Base-by-base conservation (phyloP, 129 eudicot genomes). In the Smallanthus sonchifolius region DNA sequence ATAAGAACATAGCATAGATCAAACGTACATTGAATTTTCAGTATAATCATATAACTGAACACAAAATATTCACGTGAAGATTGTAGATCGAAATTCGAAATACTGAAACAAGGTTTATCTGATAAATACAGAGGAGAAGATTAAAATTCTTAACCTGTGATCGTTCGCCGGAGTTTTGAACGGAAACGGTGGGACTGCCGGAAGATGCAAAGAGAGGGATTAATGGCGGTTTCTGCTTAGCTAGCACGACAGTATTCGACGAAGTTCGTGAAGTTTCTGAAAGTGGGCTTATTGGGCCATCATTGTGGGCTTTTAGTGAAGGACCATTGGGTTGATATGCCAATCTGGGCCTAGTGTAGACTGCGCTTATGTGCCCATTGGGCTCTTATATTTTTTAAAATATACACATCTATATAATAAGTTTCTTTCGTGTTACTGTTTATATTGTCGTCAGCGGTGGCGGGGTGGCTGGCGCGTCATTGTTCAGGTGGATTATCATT, bases 191-290 rank as follows among this genome's bases (percentile, higher is more conserved):
- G 7, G 43, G 19, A n/a, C 42, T 64, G 64, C 79, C 65, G 79
- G 79, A 75, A 75, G 59, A 24, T 20, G 34, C 20, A 24, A 36
- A 51, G 8, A 36, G 69, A 69, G 4, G 49, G 71, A 75, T 28
- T 54, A 39, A 10, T 70, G 43, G 45, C 24, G 66, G 28, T 52
- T 78, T 37, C 70, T 54, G 69, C 6, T n/a, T n/a, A n/a, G n/a
- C n/a, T 45, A 17, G 38, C 40, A 7, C 8, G 14, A 39, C 72
- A 71, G 43, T 20, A 11, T 32, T 68, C 49, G 14, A 77, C 6
- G 0, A 49, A 77, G 34, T 69, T 77, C 75, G 49, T 13, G 75
- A 77, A 69, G 75, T 44, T 77, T 77, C 81, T 19, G 43, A 20
- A 14, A n/a, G 57, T 61, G 73, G 73, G 55, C 48, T 49, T 57